These are phyloP conservation scores for Vigna mungo DNA, from an alignment of 306 rosid species.

Conservation along the genomic window DNA sequence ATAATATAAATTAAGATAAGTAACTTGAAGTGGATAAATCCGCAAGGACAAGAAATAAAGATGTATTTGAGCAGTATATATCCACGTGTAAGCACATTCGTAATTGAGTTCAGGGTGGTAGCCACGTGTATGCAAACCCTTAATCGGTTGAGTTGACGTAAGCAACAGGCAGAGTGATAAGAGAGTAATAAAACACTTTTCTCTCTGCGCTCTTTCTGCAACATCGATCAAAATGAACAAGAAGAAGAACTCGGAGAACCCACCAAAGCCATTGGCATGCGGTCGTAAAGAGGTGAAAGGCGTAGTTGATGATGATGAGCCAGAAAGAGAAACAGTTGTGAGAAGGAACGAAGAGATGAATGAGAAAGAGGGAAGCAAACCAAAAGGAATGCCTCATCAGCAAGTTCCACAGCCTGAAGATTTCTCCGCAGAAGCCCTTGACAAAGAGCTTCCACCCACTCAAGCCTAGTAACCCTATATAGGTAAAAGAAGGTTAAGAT, in stretches of 20 bases:
- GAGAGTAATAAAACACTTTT: background rate
- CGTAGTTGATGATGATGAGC: conserved; percentile 11
- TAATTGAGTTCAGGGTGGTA: no score
- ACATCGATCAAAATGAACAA: background rate
- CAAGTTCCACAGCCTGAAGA: conserved; percentile 26
- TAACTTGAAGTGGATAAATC: no score
- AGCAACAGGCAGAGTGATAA: background rate
- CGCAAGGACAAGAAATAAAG: background rate
- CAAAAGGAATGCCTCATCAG: conserved; percentile 20
- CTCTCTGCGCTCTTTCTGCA: background rate
- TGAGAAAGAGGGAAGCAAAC: background rate
- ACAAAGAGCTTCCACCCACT: conserved; percentile 21
- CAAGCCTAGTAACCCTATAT: background rate
- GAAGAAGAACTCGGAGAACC: background rate
- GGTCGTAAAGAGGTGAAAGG: background rate
- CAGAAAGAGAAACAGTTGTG: background rate
- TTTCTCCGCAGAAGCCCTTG: conserved; percentile 20
- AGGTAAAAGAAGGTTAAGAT: background rate
- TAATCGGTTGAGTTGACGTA: background rate
- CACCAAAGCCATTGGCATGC: background rate
- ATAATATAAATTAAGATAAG: no score
- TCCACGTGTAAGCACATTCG: no score
- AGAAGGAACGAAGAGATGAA: background rate
- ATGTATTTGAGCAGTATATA: background rate
- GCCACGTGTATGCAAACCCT: background rate